phyloP scores from a whole-genome alignment of 768 basidiomycete species.

The Ephemerocybe angulata region DNA sequence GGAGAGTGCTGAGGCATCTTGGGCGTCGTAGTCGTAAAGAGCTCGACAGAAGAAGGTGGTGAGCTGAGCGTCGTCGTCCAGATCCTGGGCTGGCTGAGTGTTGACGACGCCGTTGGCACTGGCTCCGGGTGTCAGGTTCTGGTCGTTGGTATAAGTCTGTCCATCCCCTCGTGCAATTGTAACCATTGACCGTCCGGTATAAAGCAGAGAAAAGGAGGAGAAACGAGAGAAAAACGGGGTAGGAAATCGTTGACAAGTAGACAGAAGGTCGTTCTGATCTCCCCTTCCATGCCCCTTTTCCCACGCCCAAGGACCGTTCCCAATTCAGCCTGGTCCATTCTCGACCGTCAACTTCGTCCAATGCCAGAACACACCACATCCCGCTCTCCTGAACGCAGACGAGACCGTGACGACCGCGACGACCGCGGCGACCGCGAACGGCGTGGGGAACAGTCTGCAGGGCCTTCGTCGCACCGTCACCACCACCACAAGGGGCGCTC shows the following conservation, averaged over 20 bases:
- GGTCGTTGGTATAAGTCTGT: not conserved
- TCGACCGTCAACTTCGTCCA: not conserved
- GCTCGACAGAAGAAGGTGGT: conserved; percentile 85
- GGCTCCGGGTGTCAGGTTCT: conserved; percentile 6
- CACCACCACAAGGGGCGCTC: not conserved
- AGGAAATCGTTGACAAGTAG: conserved; percentile 10
- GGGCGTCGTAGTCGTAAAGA: conserved; percentile 86
- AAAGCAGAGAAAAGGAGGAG: not conserved
- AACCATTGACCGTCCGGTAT: conserved; percentile 1
- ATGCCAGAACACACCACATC: not conserved
- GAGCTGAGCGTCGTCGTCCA: conserved; percentile 54
- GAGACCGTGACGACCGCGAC: not conserved
- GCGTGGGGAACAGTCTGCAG: too few relatives aligned
- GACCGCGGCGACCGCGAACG: not conserved
- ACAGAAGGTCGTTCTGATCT: not conserved
- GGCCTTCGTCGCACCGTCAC: not conserved
- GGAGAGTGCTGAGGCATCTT: conserved; percentile 84
- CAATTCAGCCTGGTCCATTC: conserved; percentile 1
- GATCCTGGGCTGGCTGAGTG: conserved; percentile 24
- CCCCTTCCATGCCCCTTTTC: not conserved
- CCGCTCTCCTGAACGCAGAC: not conserved
- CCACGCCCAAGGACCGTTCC: not conserved
- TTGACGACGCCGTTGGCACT: conserved; percentile 8
- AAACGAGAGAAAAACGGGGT: not conserved
- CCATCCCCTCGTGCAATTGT: conserved; percentile 1